phyloP scores from a whole-genome alignment of 768 basidiomycete species.

The Russula foetens region DNA sequence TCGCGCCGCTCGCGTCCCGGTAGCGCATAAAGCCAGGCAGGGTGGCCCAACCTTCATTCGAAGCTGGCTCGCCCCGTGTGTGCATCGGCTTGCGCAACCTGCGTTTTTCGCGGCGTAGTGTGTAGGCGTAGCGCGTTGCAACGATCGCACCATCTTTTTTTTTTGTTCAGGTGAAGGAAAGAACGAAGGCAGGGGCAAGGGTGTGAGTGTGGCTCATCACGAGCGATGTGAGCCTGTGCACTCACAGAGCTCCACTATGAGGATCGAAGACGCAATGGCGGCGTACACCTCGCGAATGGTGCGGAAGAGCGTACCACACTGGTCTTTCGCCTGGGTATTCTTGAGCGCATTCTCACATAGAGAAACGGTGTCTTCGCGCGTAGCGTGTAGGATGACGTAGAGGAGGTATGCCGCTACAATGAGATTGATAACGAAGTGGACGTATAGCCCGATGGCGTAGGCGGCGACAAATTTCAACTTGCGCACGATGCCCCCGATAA shows the following conservation, averaged over 20 bases:
- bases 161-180: background rate
- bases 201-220: background rate
- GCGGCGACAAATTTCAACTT: slow-evolving; percentile 52
- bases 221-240: background rate
- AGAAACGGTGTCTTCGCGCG: slow-evolving; percentile 33
- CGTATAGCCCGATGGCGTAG: slow-evolving; percentile 49
- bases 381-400: slow-evolving; percentile 39
- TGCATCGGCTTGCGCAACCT: slow-evolving; percentile 11
- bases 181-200: background rate
- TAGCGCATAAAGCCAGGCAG: slow-evolving; percentile 17
- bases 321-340: slow-evolving; percentile 33
- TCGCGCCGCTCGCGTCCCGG: slow-evolving; percentile 3
- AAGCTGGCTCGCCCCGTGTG: background rate
- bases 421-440: slow-evolving; percentile 50
- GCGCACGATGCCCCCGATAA: slow-evolving; percentile 54
- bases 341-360: slow-evolving; percentile 41
- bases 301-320: slow-evolving; percentile 38
- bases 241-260: slow-evolving; percentile 53
- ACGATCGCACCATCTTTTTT: slow-evolving; percentile 19
- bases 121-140: slow-evolving; percentile 21
- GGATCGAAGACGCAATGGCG: slow-evolving; percentile 35
- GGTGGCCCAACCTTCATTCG: background rate
- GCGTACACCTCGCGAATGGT: slow-evolving; percentile 40
- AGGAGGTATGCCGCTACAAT: slow-evolving; percentile 45
- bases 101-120: slow-evolving; percentile 19